Conservation (phyloP, 495 filamentous ascomycete genomes). For the Talaromyces liani region DNA sequence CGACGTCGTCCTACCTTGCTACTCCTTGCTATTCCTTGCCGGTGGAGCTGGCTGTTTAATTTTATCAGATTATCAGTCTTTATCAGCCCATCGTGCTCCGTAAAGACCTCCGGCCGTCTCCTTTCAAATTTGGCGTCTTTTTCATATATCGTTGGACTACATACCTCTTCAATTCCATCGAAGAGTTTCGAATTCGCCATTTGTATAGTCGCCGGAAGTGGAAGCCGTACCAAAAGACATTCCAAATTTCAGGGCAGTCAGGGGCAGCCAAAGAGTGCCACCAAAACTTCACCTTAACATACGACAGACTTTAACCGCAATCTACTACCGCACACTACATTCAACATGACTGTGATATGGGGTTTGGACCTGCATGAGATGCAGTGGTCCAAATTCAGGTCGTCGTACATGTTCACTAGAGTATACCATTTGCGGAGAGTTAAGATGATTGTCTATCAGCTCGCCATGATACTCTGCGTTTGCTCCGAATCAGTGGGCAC, state of each 20-base stretch:
- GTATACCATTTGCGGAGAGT: slow-evolving; percentile 41
- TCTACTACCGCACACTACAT: neutral
- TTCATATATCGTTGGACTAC: neutral
- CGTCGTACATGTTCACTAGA: slow-evolving; percentile 41
- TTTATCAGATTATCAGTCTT: no score
- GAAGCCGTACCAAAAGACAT: neutral
- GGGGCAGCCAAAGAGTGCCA: no score
- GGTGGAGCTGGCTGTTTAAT: neutral
- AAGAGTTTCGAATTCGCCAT: neutral
- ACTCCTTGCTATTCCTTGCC: neutral
- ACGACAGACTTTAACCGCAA: neutral
- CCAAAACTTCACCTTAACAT: neutral
- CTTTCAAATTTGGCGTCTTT: neutral
- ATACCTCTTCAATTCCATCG: neutral
- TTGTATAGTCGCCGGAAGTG: neutral
- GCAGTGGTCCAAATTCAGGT: slow-evolving; percentile 44
- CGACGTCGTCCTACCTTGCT: neutral
- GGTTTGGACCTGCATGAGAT: slow-evolving; percentile 44
- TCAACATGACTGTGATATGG: slow-evolving; percentile 40
- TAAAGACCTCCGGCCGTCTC: neutral
- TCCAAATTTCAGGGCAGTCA: neutral
- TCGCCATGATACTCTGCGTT: slow-evolving; percentile 46
- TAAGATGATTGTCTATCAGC: slow-evolving; percentile 48
- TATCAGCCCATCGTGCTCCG: no score
- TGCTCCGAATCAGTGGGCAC: slow-evolving; percentile 43